Evolutionary conservation across 208 protist species (phyloP).

Genomic region (Acanthamoeba royreba): DNA sequence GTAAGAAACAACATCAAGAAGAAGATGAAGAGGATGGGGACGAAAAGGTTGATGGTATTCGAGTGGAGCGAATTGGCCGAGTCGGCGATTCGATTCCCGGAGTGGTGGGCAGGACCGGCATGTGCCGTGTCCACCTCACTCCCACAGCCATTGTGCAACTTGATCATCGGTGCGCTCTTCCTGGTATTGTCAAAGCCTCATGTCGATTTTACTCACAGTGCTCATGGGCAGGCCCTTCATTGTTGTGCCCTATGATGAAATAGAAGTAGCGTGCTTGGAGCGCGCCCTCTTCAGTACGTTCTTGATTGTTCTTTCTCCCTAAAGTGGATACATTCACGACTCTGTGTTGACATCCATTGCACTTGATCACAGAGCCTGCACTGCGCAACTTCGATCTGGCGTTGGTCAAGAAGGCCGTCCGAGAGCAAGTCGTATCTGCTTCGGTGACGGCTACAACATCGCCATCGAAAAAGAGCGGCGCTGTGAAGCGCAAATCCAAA

Average conservation of each 20-base stretch:
- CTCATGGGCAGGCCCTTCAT: not conserved
- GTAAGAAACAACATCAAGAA: not conserved
- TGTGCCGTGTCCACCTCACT: not conserved
- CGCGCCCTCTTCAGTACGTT: not conserved
- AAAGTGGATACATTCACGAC: not conserved
- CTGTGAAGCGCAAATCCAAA: not conserved
- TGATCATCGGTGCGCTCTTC: not conserved
- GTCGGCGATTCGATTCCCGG: not conserved
- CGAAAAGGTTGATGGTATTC: not conserved
- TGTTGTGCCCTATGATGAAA: not conserved
- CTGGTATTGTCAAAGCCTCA: not conserved
- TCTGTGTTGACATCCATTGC: not conserved
- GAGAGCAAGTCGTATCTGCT: not conserved
- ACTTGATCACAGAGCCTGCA: not conserved
- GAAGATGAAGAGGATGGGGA: not conserved
- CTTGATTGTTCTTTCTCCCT: not conserved
- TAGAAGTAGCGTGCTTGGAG: constrained; percentile 14
- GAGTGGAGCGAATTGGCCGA: not conserved
- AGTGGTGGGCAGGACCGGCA: not conserved
- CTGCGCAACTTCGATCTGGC: not conserved
- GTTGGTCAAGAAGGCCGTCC: not conserved
- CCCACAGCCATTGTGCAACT: not conserved
- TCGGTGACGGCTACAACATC: too few relatives aligned
- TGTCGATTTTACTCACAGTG: not conserved
- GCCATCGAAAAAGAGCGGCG: not conserved